Base-by-base conservation (phyloP, 2,329 filamentous ascomycete genomes). In the Aspergillus quadrilineatus region DNA sequence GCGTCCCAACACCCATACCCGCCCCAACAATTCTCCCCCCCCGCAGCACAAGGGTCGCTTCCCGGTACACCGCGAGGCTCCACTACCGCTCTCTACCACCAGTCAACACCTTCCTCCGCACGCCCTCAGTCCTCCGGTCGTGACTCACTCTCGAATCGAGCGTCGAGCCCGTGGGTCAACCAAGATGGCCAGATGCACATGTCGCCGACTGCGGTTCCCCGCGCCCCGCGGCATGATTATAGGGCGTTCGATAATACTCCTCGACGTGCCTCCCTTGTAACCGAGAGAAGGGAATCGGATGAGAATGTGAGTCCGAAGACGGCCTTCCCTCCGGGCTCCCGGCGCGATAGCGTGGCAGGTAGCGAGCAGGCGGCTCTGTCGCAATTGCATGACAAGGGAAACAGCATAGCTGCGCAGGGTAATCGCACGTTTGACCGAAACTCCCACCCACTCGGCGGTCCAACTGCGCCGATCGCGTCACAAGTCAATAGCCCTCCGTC, bases 271-370 rank as follows among this genome's bases (percentile, higher is more conserved):
- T 77, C 80, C 56, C 81, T 82, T 43, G 79, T 80, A 48, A 80
- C 80, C 61, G 87, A 90, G 54, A 83, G 88, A 56, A 83, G 88
- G 65, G 89, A 89, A 59, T 79, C 82, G 49, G 90, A 87, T 69
- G 72, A 88, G 52, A 92, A 89, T 67, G 85, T 93, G 50, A 93
- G 89, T 69, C 90, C 90, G 30, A 92, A 90, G 75, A 91, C 89
- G 36, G 70, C 69, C 49, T 59, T 69, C 47, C 56, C 65, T 30
- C 61, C 67, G 9, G 58, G 60, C 17, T 67, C 69, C 32, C 69
- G 69, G 17, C 67, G 69, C 43, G 67, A 63, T 37, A 72, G 68
- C 54, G 56, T 63, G 30, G 57, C 63, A 37, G 64, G 61, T 36
- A 61, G 63, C 45, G 72, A 74, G 34, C 63, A 63, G 48, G 58